Conservation (phyloP, 1,284 basidiomycete genomes). For the Omphalotus olearius region DNA sequence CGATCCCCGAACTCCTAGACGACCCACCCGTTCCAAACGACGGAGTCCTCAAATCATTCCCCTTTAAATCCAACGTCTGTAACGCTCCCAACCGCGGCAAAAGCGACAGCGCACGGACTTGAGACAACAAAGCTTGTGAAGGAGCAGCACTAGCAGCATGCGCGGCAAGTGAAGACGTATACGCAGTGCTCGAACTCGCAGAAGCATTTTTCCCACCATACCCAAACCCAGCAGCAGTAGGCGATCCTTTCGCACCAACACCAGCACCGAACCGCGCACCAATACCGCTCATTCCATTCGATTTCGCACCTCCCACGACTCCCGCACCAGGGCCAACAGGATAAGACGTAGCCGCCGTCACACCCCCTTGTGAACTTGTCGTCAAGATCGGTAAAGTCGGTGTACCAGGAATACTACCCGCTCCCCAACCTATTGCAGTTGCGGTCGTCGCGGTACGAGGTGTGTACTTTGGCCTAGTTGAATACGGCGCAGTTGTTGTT, state of each 20-base stretch:
- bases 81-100: conserved; percentile 83
- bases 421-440: too few relatives aligned
- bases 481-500: neutral
- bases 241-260: conserved; percentile 23
- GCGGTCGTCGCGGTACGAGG: too few relatives aligned
- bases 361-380: conserved; percentile 71
- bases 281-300: conserved; percentile 5
- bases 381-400: conserved; percentile 59
- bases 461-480: too few relatives aligned
- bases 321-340: conserved; percentile 9
- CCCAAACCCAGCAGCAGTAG: conserved; percentile 53
- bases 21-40: neutral
- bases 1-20: neutral
- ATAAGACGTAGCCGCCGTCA: conserved; percentile 63
- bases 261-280: conserved; percentile 10
- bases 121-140: conserved; percentile 58
- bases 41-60: conserved; percentile 68
- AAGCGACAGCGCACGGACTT: conserved; percentile 79
- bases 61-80: conserved; percentile 85
- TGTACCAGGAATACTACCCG: too few relatives aligned
- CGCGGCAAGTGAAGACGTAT: conserved; percentile 25
- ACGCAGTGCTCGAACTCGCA: neutral
- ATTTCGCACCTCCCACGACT: neutral
- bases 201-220: too few relatives aligned
- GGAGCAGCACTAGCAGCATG: neutral